Base-by-base conservation (phyloP, 495 filamentous ascomycete species). In the Daldinia loculata region DNA sequence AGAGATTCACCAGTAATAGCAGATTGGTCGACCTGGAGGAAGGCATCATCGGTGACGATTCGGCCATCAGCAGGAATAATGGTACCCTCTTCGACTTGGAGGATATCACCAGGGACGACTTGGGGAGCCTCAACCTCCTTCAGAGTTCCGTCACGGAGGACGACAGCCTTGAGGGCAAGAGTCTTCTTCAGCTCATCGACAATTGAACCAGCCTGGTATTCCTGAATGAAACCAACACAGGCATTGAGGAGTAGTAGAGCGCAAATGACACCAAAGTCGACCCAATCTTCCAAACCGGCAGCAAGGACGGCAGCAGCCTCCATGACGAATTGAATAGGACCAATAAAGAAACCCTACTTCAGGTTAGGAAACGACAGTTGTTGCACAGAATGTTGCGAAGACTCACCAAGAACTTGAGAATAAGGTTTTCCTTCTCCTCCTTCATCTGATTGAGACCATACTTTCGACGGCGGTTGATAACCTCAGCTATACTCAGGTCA, bases 281-380 rank as follows among this genome's bases (percentile, higher is more conserved):
- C 89, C 90, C 90, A 93, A 76, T 93, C 90, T 81, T 91, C 78
- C 57, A 97, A 86, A 87, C 90, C 90, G 64, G 89, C 90, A 71
- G 93, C 92, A 63, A 95, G 85, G 65, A 94, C 78, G 57, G 89
- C 89, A 41, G 92, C 90, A 77, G 86, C 86, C 90, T 95, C 92
- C 93, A 97, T 97, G 77, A 96, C 93, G 81, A 93, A 94, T 77
- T 97, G 93, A 74, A 97, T 94, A 34, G 93, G 93, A 68, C 93
- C 93, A 71, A 94, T 84, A 82, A 97, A 97, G 83, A 91, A 95
- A 65, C 81, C 75, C 75, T 77, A 56, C 2, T 5, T 38, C 30
- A 26, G n/a, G 62, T 74, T 69, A 75, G 55, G n/a, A 9, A 30
- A 29, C 5, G 27, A 29, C 1, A 29, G 5, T 4, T 29, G 6